Evolutionary conservation across 495 filamentous ascomycete genomes (phyloP).

Genomic region (Oleoguttula mirabilis): DNA sequence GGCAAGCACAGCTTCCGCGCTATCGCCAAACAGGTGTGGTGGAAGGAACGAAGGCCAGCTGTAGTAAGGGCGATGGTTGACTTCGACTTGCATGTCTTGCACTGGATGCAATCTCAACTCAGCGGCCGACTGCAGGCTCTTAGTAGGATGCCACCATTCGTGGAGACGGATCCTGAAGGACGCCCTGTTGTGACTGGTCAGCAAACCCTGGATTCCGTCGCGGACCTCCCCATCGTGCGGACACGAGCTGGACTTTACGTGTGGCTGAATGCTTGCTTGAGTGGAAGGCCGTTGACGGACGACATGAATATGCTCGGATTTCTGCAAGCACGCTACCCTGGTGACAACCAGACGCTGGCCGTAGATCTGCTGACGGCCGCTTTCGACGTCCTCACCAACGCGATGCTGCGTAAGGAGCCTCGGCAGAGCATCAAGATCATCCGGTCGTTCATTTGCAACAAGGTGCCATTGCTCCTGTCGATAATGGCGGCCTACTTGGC

Average conservation of each 20-base stretch:
- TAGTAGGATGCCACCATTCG: conserved; percentile 11
- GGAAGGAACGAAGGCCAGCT: conserved; percentile 6
- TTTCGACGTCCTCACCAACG: conserved; percentile 81
- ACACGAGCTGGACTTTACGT: conserved; percentile 85
- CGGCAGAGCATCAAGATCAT: conserved; percentile 61
- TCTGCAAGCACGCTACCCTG: conserved; percentile 72
- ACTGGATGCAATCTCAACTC: conserved; percentile 15
- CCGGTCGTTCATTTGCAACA: conserved; percentile 86
- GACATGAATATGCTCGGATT: conserved; percentile 67
- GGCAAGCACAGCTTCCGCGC: conserved; percentile 1
- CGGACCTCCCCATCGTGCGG: conserved; percentile 56
- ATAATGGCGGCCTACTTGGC: conserved; percentile 50
- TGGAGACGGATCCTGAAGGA: conserved; percentile 13
- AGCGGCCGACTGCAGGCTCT: conserved; percentile 10
- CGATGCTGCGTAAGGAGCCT: conserved; percentile 66
- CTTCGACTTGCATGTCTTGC: conserved; percentile 16
- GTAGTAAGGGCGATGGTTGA: conserved; percentile 11
- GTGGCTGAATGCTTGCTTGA: conserved; percentile 77
- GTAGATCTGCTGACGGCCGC: conserved; percentile 74
- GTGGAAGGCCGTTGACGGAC: conserved; percentile 69
- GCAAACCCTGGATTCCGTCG: conserved; percentile 32
- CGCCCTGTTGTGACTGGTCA: conserved; percentile 6
- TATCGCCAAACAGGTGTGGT: conserved; percentile 11
- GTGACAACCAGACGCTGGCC: conserved; percentile 60
- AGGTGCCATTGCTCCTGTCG: conserved; percentile 67